These are phyloP conservation scores for Sugiyamaella xylanicola DNA, from an alignment of 1,139 yeast species.

Conservation along the genomic window DNA sequence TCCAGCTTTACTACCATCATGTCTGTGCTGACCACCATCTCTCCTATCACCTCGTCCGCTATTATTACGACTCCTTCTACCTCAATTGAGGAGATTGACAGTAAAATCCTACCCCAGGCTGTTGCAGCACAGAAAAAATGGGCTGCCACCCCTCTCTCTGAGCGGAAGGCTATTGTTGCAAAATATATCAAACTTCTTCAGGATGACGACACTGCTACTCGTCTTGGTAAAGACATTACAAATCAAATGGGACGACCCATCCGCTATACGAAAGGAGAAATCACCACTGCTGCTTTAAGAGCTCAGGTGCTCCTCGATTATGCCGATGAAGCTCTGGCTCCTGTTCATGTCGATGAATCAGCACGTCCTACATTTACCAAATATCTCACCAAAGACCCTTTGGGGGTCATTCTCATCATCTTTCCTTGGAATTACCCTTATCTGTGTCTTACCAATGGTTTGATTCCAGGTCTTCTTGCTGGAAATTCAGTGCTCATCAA, in stretches of 20 bases:
- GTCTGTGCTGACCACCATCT: constrained; percentile 37
- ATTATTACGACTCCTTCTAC: constrained; percentile 38
- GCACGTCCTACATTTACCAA: constrained; percentile 38
- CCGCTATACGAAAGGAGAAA: constrained; percentile 41
- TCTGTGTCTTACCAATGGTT: constrained; percentile 76
- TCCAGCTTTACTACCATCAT: background rate
- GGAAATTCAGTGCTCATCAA: constrained; percentile 82
- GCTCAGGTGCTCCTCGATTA: constrained; percentile 37
- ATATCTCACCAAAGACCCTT: constrained; percentile 63
- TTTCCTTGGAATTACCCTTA: constrained; percentile 91
- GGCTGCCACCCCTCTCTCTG: constrained; percentile 34
- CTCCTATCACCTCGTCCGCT: constrained; percentile 39
- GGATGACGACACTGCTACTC: constrained; percentile 33
- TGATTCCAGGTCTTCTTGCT: constrained; percentile 80
- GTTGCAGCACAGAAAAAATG: constrained; percentile 39
- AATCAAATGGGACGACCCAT: constrained; percentile 46
- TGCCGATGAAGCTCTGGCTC: constrained; percentile 42
- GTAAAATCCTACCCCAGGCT: constrained; percentile 33
- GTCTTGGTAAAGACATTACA: constrained; percentile 40
- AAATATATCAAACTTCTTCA: constrained; percentile 38
- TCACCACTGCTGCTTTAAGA: constrained; percentile 41
- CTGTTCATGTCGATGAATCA: constrained; percentile 37
- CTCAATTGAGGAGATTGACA: constrained; percentile 33
- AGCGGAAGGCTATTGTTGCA: constrained; percentile 38
- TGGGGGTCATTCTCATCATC: constrained; percentile 80